Evolutionary conservation across 1,284 basidiomycete genomes (phyloP).

Genomic region (Cerioporus squamosus): DNA sequence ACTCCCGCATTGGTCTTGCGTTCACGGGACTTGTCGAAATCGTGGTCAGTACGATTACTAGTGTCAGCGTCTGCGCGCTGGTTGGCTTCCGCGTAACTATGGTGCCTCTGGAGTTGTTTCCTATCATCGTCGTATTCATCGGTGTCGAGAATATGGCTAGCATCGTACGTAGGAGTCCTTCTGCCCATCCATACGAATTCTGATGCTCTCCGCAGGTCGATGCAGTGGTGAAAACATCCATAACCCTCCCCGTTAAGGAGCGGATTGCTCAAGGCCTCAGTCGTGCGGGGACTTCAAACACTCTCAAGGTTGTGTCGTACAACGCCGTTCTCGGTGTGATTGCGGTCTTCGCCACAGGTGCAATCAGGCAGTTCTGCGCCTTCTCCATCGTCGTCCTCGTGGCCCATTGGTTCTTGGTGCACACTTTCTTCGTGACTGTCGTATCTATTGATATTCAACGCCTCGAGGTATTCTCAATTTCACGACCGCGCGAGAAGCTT

Average conservation of each 20-base stretch:
- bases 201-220: constrained; percentile 61
- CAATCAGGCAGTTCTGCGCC: constrained; percentile 91
- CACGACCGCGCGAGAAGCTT: background rate
- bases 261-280: constrained; percentile 90
- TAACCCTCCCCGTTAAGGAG: constrained; percentile 90
- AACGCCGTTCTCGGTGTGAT: constrained; percentile 83
- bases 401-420: constrained; percentile 94
- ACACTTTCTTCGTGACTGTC: constrained; percentile 91
- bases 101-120: constrained; percentile 89
- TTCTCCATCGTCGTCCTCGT: constrained; percentile 95
- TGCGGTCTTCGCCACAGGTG: constrained; percentile 77
- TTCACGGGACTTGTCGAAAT: constrained; percentile 95
- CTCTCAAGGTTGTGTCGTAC: constrained; percentile 89
- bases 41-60: constrained; percentile 90
- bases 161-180: constrained; percentile 57
- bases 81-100: constrained; percentile 85
- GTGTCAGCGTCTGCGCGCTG: constrained; percentile 88
- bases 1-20: constrained; percentile 90
- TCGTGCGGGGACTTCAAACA: constrained; percentile 89
- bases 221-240: constrained; percentile 88
- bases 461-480: constrained; percentile 62
- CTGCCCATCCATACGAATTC: constrained; percentile 4
- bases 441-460: constrained; percentile 91
- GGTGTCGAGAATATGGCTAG: constrained; percentile 98
- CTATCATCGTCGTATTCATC: constrained; percentile 94